A percentile compares a stretch with the other conserved stretches of the same genome.
Evolutionary conservation across 1,284 basidiomycete species (phyloP).

Genomic region (Tilletiopsis washingtonensis): DNA sequence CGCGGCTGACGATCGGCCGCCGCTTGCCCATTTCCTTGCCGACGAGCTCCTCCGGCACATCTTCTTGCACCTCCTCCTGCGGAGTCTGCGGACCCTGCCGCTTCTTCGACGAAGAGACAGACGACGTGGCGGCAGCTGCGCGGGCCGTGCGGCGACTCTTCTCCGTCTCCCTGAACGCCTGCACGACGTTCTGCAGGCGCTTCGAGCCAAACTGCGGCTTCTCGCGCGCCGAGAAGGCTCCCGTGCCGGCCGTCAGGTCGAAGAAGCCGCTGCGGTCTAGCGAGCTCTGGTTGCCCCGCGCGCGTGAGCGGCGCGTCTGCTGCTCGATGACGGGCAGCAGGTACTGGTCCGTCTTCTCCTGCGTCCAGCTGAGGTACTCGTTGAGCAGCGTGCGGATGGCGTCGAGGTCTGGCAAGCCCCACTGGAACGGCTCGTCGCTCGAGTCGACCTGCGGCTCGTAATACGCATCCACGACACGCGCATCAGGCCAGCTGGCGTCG

Average conservation of each 20-base stretch:
- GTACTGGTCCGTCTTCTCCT: slow-evolving; percentile 80
- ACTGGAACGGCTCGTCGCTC: slow-evolving; percentile 89
- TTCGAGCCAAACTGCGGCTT: slow-evolving; percentile 74
- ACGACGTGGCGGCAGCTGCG: too few species aligned
- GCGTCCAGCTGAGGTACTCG: slow-evolving; percentile 77
- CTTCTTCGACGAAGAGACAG: not conserved
- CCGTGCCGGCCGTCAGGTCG: slow-evolving; percentile 52
- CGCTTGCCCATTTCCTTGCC: slow-evolving; percentile 33
- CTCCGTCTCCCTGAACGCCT: slow-evolving; percentile 55
- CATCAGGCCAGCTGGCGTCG: slow-evolving; percentile 75
- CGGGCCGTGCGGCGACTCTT: not conserved
- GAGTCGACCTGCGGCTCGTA: slow-evolving; percentile 80
- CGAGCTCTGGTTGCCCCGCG: slow-evolving; percentile 52
- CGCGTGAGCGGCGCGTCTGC: slow-evolving; percentile 47
- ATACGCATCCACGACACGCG: slow-evolving; percentile 77
- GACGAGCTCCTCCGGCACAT: slow-evolving; percentile 24
- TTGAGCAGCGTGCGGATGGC: slow-evolving; percentile 62
- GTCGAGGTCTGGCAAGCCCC: slow-evolving; percentile 92
- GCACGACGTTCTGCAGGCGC: slow-evolving; percentile 79
- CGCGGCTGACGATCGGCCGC: slow-evolving; percentile 22
- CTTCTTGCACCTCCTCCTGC: not conserved
- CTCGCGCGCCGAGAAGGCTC: slow-evolving; percentile 64
- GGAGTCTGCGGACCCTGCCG: not conserved
- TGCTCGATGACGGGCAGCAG: slow-evolving; percentile 81
- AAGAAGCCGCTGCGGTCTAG: slow-evolving; percentile 52